Evolutionary conservation across 2,329 filamentous ascomycete genomes (phyloP), one percentile per base, ranked within the genome.

Genomic region (Botrytis medusae): DNA sequence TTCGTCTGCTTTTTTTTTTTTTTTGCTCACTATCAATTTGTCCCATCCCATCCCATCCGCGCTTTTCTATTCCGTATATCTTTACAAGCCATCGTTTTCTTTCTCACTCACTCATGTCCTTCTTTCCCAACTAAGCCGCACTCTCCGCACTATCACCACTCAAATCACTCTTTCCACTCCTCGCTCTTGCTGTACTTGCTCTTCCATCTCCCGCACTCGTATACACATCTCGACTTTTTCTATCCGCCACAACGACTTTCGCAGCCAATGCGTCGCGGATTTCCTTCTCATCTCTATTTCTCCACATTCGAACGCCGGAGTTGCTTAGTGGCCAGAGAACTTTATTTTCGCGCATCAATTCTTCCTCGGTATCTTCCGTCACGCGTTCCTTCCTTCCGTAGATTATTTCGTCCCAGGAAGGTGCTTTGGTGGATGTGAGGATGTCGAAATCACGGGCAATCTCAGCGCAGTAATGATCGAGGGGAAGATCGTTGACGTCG

Each of bases 401-500:
- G 0, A 80, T 57, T 20, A 79, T 76, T 9, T 79, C 76, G 1
- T 67, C 46, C 51, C 78, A 79, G 12, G 68, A 74, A 1, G 77
- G 76, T 10, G 73, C 74, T 20, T 75, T 73, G 25, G 72, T 72
- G 25, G 73, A 76, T 25, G 77, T 81, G 57, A 95, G 89, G 73
- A 92, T 89, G 79, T 95, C 92, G 77, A 96, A 85, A 78, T 97
- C 93, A 46, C 87, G 82, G 34, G 91, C 88, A 60, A 96, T 86
- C 79, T 94, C 91, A 54, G 90, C 87, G 83, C 93, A 96, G 85
- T 90, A 97, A 22, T 86, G 84, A 79, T 95, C 93, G 4, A 95
- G 86, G 0, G 92, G 91, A 60, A 95, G 83, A 82, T 96, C 93
- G 80, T 96, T 96, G 77, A 95, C 93, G 76, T 96, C 93, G 76